Evolutionary conservation across 2,329 filamentous ascomycete genomes (phyloP).

Genomic region (Coniochaeta sp.): DNA sequence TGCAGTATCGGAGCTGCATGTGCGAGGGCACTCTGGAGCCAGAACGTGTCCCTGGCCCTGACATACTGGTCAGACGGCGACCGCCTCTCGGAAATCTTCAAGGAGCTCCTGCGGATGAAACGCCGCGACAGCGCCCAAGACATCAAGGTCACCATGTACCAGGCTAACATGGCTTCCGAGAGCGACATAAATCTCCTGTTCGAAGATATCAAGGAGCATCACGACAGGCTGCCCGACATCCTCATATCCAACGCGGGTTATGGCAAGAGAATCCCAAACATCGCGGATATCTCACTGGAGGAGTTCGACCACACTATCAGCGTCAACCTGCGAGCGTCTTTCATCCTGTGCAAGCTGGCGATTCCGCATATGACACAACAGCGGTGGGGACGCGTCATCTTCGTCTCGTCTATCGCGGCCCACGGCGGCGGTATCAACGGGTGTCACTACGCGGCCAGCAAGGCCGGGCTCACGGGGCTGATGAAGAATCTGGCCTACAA

Average conservation of each 20-base stretch:
- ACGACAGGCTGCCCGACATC: slow-evolving; percentile 48
- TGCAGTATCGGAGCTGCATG: slow-evolving; percentile 53
- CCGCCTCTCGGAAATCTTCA: slow-evolving; percentile 35
- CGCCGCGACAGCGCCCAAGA: slow-evolving; percentile 18
- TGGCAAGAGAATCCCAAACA: slow-evolving; percentile 49
- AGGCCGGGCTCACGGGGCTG: slow-evolving; percentile 56
- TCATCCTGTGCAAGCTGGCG: slow-evolving; percentile 52
- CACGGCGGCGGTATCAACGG: slow-evolving; percentile 59
- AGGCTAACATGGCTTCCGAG: slow-evolving; percentile 48
- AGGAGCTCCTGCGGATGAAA: slow-evolving; percentile 27
- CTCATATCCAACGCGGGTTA: slow-evolving; percentile 61
- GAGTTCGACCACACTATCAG: slow-evolving; percentile 58
- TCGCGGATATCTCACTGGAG: slow-evolving; percentile 53
- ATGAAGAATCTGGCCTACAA: slow-evolving; percentile 57
- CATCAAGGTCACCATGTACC: slow-evolving; percentile 41
- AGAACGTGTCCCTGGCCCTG: slow-evolving; percentile 48
- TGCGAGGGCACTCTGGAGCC: slow-evolving; percentile 43
- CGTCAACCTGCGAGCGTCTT: slow-evolving; percentile 55
- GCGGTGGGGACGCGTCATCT: slow-evolving; percentile 57
- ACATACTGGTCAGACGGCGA: slow-evolving; percentile 48
- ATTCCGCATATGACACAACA: slow-evolving; percentile 53
- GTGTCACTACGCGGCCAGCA: slow-evolving; percentile 52
- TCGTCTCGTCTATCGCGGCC: slow-evolving; percentile 56
- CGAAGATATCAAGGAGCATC: slow-evolving; percentile 44
- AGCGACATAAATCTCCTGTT: slow-evolving; percentile 48